phyloP scores from a whole-genome alignment of 2,329 filamentous ascomycete genomes.

The Botrytis fragariae region DNA sequence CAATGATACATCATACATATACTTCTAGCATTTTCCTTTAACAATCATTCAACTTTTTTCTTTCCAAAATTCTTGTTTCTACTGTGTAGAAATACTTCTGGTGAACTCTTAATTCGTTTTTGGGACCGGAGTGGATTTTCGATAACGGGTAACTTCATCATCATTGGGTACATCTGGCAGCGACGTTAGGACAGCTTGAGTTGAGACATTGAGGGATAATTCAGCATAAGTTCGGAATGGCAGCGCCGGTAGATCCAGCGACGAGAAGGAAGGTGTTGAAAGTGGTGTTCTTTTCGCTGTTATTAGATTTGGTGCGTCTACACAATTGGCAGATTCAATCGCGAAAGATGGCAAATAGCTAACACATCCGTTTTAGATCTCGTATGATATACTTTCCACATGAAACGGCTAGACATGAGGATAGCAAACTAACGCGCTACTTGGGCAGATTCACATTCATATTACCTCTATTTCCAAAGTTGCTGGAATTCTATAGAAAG shows the following conservation, averaged over 20 bases:
- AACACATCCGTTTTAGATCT: slow-evolving; percentile 16
- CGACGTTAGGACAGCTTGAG: neutral
- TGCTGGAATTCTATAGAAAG: slow-evolving; percentile 94
- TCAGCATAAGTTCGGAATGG: slow-evolving; percentile 28
- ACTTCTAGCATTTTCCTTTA: neutral
- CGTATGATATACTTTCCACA: slow-evolving; percentile 16
- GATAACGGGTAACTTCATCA: neutral
- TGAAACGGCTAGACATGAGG: neutral
- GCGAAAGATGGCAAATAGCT: slow-evolving; percentile 7
- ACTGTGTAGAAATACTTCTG: neutral
- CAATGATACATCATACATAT: neutral
- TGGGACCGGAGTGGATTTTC: neutral
- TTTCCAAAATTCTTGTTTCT: neutral
- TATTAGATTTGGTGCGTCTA: slow-evolving; percentile 77
- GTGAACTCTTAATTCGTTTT: neutral
- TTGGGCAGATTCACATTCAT: slow-evolving; percentile 78
- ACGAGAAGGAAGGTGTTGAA: slow-evolving; percentile 77
- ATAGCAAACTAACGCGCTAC: slow-evolving; percentile 4
- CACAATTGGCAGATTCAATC: neutral
- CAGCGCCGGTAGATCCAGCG: slow-evolving; percentile 47
- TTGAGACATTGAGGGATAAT: neutral
- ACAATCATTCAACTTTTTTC: neutral
- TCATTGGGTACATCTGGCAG: neutral
- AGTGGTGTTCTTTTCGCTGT: slow-evolving; percentile 83
- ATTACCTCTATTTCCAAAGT: slow-evolving; percentile 89